Evolutionary conservation across 192 early-diverging fungal genomes (phyloP).

Genomic region (Phlyctochytrium bullatum): DNA sequence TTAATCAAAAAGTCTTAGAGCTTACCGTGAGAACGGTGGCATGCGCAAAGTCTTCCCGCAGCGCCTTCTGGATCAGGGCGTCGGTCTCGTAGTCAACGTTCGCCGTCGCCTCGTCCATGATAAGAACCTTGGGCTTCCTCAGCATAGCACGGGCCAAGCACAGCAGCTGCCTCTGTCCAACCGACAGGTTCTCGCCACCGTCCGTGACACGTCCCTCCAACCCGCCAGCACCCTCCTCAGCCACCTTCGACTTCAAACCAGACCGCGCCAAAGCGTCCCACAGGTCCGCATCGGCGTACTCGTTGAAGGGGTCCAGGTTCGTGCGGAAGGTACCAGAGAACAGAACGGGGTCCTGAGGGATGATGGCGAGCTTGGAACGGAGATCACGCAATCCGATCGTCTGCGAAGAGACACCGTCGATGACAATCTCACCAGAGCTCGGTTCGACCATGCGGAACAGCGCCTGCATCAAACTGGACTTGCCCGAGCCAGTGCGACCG

Average conservation of each 20-base stretch:
- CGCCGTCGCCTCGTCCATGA: constrained; percentile 55
- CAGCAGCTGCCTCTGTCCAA: constrained; percentile 68
- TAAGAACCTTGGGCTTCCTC: constrained; percentile 40
- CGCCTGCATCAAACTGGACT: constrained; percentile 35
- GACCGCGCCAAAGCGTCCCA: constrained; percentile 68
- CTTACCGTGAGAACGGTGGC: constrained; percentile 53
- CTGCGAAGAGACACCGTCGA: constrained; percentile 54
- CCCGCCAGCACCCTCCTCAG: constrained; percentile 37
- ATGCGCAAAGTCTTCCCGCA: constrained; percentile 66
- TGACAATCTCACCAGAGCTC: constrained; percentile 4
- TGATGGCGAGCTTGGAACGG: constrained; percentile 72
- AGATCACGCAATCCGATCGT: constrained; percentile 63
- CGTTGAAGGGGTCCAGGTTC: constrained; percentile 73
- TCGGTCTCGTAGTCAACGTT: constrained; percentile 80
- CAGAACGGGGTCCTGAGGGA: constrained; percentile 86
- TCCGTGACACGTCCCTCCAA: constrained; percentile 67
- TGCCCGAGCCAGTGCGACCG: constrained; percentile 42
- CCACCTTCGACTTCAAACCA: constrained; percentile 63
- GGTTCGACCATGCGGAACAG: constrained; percentile 40
- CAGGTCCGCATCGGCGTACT: constrained; percentile 62
- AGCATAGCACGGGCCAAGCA: constrained; percentile 58
- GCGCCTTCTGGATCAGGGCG: constrained; percentile 66
- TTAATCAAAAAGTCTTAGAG: constrained; percentile 7
- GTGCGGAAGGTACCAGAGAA: constrained; percentile 48
- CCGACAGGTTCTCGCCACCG: constrained; percentile 82